A percentile compares a stretch with the other conserved stretches of the same genome.
These are phyloP conservation scores for Bruguiera hainesii DNA, from an alignment of 441 rosid species.

Conservation along the genomic window DNA sequence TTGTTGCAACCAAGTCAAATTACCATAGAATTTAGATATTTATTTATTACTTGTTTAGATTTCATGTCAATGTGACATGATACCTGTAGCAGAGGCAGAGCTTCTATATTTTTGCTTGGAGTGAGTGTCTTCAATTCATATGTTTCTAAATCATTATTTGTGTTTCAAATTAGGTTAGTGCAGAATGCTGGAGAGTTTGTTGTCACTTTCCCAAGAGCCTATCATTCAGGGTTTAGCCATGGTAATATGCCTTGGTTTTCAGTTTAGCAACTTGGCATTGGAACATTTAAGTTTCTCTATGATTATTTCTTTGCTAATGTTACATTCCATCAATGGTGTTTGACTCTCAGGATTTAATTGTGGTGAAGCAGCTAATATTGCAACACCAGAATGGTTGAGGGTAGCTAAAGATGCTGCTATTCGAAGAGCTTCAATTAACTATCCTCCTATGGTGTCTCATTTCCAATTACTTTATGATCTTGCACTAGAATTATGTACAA, in stretches of 20 bases:
- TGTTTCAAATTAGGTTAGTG: not conserved
- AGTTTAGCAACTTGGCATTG: conserved; percentile 9
- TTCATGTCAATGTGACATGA: conserved; percentile 1
- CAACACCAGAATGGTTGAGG: conserved; percentile 91
- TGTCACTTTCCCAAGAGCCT: conserved; percentile 98
- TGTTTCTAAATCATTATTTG: too few species aligned
- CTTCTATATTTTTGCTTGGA: too few species aligned
- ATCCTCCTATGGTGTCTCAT: conserved; percentile 99
- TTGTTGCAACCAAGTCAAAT: not conserved
- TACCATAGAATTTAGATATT: conserved; percentile 1
- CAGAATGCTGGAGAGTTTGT: conserved; percentile 73
- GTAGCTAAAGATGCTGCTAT: conserved; percentile 93
- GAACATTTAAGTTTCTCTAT: not conserved
- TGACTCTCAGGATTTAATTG: conserved; percentile 48
- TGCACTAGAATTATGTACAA: conserved; percentile 72
- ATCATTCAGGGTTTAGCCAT: conserved; percentile 98
- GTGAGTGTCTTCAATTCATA: too few species aligned
- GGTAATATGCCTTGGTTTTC: conserved; percentile 44
- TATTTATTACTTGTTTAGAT: conserved; percentile 3
- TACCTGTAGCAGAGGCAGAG: too few species aligned
- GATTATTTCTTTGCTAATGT: not conserved
- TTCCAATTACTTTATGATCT: conserved; percentile 96
- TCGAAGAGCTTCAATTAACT: conserved; percentile 95
- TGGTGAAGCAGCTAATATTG: conserved; percentile 92
- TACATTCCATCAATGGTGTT: not conserved